A percentile compares a stretch with the other conserved stretches of the same genome.
Evolutionary conservation across 768 basidiomycete genomes (phyloP).

Genomic region (Termitomyces sp.): DNA sequence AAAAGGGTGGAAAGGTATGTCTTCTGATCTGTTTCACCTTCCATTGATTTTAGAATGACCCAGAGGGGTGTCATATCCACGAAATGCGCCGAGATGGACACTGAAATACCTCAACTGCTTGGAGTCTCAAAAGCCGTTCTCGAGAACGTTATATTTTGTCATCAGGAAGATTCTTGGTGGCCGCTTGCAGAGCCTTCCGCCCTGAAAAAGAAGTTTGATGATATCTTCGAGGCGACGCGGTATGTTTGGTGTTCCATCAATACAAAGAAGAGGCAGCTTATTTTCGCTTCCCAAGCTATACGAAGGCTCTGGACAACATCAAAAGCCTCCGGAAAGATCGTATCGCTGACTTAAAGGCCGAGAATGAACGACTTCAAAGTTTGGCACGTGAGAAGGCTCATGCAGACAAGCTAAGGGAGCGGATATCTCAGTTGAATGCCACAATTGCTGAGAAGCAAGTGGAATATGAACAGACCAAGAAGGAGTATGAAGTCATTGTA

Average conservation of each 20-base stretch:
- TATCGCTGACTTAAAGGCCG: slow-evolving; percentile 85
- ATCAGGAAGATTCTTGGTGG: slow-evolving; percentile 99
- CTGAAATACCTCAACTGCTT: slow-evolving; percentile 87
- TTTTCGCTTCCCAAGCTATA: slow-evolving; percentile 59
- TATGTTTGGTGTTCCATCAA: slow-evolving; percentile 25
- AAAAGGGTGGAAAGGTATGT: slow-evolving; percentile 76
- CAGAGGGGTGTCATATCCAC: slow-evolving; percentile 91
- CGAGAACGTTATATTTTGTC: slow-evolving; percentile 99
- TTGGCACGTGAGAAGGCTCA: slow-evolving; percentile 81
- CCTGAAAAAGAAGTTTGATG: slow-evolving; percentile 98
- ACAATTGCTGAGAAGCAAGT: slow-evolving; percentile 68
- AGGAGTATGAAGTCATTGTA: slow-evolving; percentile 60
- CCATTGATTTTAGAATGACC: neutral
- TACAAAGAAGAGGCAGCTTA: neutral
- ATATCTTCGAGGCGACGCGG: slow-evolving; percentile 99
- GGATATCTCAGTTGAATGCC: slow-evolving; percentile 58
- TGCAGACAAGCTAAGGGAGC: slow-evolving; percentile 75
- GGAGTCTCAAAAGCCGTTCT: slow-evolving; percentile 98
- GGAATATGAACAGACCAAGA: slow-evolving; percentile 69
- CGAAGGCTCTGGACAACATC: slow-evolving; percentile 93
- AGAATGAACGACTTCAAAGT: slow-evolving; percentile 80
- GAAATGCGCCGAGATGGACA: slow-evolving; percentile 96
- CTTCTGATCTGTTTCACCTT: neutral
- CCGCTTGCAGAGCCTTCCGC: slow-evolving; percentile 87
- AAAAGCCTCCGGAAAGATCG: slow-evolving; percentile 89